These are phyloP conservation scores for Berberis vulgaris DNA, from an alignment of 164 flowering plant genomes.

Conservation along the genomic window DNA sequence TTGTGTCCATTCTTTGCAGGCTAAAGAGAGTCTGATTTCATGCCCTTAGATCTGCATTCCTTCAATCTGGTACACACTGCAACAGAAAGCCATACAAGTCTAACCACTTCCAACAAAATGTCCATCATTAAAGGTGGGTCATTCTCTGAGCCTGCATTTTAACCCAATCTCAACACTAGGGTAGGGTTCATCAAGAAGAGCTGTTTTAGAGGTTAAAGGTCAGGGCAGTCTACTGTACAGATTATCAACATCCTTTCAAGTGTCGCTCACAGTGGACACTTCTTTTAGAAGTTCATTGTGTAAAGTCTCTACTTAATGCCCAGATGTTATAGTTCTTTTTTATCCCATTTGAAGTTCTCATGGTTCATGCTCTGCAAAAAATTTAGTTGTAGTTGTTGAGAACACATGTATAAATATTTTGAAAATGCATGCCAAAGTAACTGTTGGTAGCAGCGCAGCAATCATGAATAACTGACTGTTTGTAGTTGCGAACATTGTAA, in stretches of 20 bases:
- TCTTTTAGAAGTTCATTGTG: too few species aligned
- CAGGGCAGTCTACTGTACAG: constrained; percentile 10
- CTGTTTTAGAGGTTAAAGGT: constrained; percentile 8
- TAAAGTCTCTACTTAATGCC: too few species aligned
- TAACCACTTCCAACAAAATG: not conserved
- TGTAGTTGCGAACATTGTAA: too few species aligned
- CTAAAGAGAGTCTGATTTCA: not conserved
- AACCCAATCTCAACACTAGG: not conserved
- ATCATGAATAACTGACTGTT: too few species aligned
- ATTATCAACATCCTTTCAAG: constrained; percentile 6
- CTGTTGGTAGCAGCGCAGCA: not conserved
- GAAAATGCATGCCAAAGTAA: not conserved
- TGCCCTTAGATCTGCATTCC: not conserved
- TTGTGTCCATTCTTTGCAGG: not conserved
- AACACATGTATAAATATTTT: too few species aligned
- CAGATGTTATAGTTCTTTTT: too few species aligned
- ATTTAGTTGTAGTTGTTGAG: not conserved
- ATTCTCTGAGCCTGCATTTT: too few species aligned
- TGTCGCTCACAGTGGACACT: not conserved
- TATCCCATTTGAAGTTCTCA: too few species aligned
- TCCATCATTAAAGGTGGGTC: too few species aligned
- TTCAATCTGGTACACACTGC: not conserved
- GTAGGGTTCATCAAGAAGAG: not conserved
- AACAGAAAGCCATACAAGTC: not conserved
- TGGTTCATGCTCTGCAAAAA: too few species aligned